phyloP scores from a whole-genome alignment of 306 rosid species.

The Malus sieversii region DNA sequence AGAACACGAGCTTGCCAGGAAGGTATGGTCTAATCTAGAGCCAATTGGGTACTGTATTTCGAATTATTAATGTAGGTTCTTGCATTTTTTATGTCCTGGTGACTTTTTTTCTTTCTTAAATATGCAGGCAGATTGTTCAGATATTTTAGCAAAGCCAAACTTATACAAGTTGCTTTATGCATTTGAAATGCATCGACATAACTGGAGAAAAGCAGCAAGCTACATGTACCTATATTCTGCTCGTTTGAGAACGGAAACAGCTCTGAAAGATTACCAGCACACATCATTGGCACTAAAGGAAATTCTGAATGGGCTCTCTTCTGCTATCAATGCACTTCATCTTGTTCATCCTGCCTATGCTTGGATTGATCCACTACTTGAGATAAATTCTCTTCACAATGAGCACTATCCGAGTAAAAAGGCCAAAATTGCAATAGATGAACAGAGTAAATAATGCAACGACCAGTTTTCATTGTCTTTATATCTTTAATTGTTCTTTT shows the following conservation, averaged over 20 bases:
- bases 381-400: conserved; percentile 36
- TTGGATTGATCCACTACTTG: conserved; percentile 68
- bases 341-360: conserved; percentile 85
- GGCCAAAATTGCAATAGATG: conserved; percentile 52
- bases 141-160: conserved; percentile 77
- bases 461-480: conserved; percentile 1
- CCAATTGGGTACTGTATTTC: conserved; percentile 12
- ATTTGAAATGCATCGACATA: conserved; percentile 80
- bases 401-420: conserved; percentile 68
- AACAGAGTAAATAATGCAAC: conserved; percentile 47
- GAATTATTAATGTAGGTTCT: conserved; percentile 11
- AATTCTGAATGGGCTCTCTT: conserved; percentile 74
- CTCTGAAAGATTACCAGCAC: conserved; percentile 48
- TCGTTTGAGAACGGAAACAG: conserved; percentile 65
- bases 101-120: conserved; percentile 12
- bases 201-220: conserved; percentile 83
- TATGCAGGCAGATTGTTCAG: conserved; percentile 83
- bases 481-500: conserved; percentile 9
- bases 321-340: conserved; percentile 75
- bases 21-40: conserved; percentile 44
- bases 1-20: conserved; percentile 97
- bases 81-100: conserved; percentile 1
- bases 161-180: conserved; percentile 89
- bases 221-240: conserved; percentile 70
- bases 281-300: conserved; percentile 62